Percentiles rank a stretch among this genome's conserved stretches.
These are phyloP conservation scores for Stentor coeruleus DNA, from an alignment of 73 alveolate species.

Conservation along the genomic window DNA sequence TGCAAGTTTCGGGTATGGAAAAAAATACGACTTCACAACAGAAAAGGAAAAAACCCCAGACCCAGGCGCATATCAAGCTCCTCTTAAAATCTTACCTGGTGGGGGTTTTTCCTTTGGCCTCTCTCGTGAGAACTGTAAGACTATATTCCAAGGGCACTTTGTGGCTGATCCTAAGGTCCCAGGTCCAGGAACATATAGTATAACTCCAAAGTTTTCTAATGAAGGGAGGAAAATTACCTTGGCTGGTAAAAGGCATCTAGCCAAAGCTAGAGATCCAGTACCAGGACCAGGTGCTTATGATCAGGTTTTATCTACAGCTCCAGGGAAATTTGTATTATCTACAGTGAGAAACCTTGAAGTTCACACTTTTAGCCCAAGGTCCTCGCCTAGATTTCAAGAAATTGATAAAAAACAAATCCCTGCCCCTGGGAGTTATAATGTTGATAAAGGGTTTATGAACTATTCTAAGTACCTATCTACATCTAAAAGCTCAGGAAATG, in stretches of 20 bases:
- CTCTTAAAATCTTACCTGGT: not conserved
- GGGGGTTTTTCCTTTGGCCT: conserved; percentile 41
- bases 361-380: not conserved
- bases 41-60: conserved; percentile 13
- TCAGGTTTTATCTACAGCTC: not conserved
- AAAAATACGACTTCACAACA: conserved; percentile 20
- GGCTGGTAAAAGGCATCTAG: not conserved
- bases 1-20: conserved; percentile 13
- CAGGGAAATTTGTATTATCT: not conserved
- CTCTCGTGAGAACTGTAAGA: conserved; percentile 39
- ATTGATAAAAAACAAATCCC: conserved; percentile 29
- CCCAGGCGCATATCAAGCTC: not conserved
- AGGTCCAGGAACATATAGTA: conserved; percentile 51
- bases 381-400: not conserved
- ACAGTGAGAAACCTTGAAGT: not conserved
- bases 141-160: conserved; percentile 24
- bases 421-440: conserved; percentile 44
- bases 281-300: conserved; percentile 35
- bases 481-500: conserved; percentile 29
- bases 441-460: conserved; percentile 28
- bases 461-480: conserved; percentile 23
- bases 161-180: conserved; percentile 39
- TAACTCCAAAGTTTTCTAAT: conserved; percentile 25
- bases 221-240: conserved; percentile 44
- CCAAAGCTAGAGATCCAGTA: not conserved